Evolutionary conservation across 2,329 filamentous ascomycete genomes (phyloP).

Genomic region (Diaporthe sp.): DNA sequence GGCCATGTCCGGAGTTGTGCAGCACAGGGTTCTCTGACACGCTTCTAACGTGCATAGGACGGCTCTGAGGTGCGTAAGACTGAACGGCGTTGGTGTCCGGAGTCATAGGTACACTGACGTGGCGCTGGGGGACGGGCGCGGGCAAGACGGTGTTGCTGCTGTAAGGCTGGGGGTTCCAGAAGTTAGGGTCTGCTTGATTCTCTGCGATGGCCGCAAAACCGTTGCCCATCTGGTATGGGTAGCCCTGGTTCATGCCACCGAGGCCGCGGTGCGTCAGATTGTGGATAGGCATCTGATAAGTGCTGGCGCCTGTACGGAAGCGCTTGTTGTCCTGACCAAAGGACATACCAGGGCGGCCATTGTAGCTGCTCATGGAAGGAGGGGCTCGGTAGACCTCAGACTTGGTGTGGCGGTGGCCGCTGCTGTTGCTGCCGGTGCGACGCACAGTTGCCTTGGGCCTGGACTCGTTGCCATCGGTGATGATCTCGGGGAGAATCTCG

Average conservation of each 20-base stretch:
- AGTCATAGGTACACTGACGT: neutral
- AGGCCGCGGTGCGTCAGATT: conserved; percentile 42
- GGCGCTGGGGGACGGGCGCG: conserved; percentile 32
- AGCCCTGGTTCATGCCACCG: conserved; percentile 23
- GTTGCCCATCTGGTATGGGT: conserved; percentile 22
- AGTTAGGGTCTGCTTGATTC: conserved; percentile 43
- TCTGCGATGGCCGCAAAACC: conserved; percentile 48
- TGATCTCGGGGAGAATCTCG: conserved; percentile 67
- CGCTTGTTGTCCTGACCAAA: conserved; percentile 31
- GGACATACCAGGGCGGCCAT: conserved; percentile 22
- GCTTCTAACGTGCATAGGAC: conserved; percentile 34
- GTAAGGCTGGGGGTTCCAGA: conserved; percentile 37
- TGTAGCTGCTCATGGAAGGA: conserved; percentile 35
- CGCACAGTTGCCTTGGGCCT: conserved; percentile 37
- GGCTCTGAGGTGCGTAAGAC: conserved; percentile 26
- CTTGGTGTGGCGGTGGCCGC: conserved; percentile 33
- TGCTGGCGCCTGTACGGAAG: conserved; percentile 31
- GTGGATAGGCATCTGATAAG: conserved; percentile 26
- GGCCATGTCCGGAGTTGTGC: conserved; percentile 23
- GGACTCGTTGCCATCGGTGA: conserved; percentile 45
- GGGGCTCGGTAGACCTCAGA: conserved; percentile 38
- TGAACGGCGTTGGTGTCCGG: conserved; percentile 21
- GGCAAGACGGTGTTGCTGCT: conserved; percentile 37
- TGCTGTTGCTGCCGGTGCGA: conserved; percentile 38
- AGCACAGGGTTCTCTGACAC: conserved; percentile 34